These are phyloP conservation scores for Pythium dissimile DNA, from an alignment of 352 stramenopile genomes.

Conservation along the genomic window DNA sequence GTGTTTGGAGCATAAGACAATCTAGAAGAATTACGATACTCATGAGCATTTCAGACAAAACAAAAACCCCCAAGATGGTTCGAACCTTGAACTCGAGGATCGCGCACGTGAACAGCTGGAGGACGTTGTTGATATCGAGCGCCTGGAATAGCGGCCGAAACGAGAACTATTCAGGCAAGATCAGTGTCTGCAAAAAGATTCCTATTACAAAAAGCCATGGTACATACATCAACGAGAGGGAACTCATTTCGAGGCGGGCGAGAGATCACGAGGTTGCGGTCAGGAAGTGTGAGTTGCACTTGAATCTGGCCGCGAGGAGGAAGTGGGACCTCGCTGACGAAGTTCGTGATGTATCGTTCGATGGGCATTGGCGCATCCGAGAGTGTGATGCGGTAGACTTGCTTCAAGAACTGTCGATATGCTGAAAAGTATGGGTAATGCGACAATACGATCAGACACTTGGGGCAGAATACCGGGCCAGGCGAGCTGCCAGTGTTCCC, in stretches of 20 bases:
- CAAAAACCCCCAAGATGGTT: background rate
- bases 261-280: slow-evolving; percentile 84
- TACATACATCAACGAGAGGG: slow-evolving; percentile 84
- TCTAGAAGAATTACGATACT: slow-evolving; percentile 24
- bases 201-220: too few species aligned
- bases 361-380: slow-evolving; percentile 92
- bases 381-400: slow-evolving; percentile 80
- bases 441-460: slow-evolving; percentile 91
- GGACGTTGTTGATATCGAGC: slow-evolving; percentile 90
- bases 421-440: slow-evolving; percentile 95
- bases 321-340: slow-evolving; percentile 94
- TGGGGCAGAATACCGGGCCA: slow-evolving; percentile 87
- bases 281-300: slow-evolving; percentile 86
- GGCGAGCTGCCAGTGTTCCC: slow-evolving; percentile 37
- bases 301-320: slow-evolving; percentile 90
- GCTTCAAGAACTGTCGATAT: slow-evolving; percentile 94
- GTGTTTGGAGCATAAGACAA: slow-evolving; percentile 91
- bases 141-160: slow-evolving; percentile 92
- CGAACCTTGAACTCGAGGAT: slow-evolving; percentile 86
- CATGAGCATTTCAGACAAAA: too few species aligned
- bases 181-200: too few species aligned
- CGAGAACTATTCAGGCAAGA: slow-evolving; percentile 90
- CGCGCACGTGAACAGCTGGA: slow-evolving; percentile 89
- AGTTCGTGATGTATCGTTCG: slow-evolving; percentile 97
- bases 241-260: slow-evolving; percentile 90